Conservation (phyloP, 2,329 filamentous ascomycete species). For the Diplodia seriata region DNA sequence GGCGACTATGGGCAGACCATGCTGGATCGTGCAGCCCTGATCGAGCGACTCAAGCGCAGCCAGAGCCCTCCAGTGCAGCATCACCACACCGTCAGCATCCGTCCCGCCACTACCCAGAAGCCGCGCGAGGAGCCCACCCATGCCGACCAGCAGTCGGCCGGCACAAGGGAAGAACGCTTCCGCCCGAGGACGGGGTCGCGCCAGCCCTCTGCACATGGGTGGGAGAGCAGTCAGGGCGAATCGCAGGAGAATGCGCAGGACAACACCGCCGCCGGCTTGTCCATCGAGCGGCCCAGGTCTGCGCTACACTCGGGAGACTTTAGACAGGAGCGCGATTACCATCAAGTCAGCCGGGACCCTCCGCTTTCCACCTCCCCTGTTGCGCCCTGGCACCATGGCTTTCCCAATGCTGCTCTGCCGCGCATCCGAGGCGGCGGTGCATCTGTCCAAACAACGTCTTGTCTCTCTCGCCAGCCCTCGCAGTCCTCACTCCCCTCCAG, state of each 20-base stretch:
- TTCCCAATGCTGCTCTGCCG: constrained; percentile 49
- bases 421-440: constrained; percentile 1
- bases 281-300: constrained; percentile 83
- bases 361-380: constrained; percentile 59
- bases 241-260: constrained; percentile 35
- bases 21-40: constrained; percentile 75
- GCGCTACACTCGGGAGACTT: constrained; percentile 70
- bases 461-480: constrained; percentile 52
- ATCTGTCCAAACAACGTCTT: constrained; percentile 42
- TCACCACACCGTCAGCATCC: constrained; percentile 60
- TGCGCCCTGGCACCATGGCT: constrained; percentile 63
- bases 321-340: constrained; percentile 54
- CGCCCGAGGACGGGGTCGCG: neutral
- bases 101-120: neutral
- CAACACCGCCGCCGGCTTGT: constrained; percentile 48
- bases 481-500: constrained; percentile 74
- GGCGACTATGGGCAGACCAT: constrained; percentile 12
- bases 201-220: constrained; percentile 41
- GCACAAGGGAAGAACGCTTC: neutral
- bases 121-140: neutral
- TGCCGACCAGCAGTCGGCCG: neutral
- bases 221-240: neutral
- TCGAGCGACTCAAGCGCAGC: constrained; percentile 77
- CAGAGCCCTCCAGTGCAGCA: constrained; percentile 71
- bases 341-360: constrained; percentile 32